Evolutionary conservation across 1,139 yeast species (phyloP), one percentile per base, ranked within the genome.

Genomic region (Candida glucosophila): DNA sequence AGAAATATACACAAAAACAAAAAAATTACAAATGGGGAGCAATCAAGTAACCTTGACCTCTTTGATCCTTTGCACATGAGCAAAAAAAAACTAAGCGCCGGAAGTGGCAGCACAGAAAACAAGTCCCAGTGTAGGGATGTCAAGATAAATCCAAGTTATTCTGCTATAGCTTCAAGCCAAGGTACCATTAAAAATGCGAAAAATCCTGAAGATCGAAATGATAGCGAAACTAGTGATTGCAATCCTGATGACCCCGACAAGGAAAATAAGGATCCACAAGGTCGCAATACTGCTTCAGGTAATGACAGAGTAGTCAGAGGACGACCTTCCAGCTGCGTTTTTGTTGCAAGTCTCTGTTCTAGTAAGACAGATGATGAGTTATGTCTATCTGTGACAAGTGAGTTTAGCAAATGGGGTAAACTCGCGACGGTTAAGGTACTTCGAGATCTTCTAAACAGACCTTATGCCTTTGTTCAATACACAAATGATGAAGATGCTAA

Each of bases 391-490:
- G 92, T 85, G 3, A 70, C 76, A 4, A 56, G 65, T 10, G 80
- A 73, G 43, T 79, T 79, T 37, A 47, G 53, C 29, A 58, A 71
- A 49, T 83, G 78, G 77, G 95, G 95, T 8, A 56, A 64, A 18
- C 57, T 81, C 22, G 60, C 74, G 5, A 58, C 79, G 12, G 94
- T 83, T n/a, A 86, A 88, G 43, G 95, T 86, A 3, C 66, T 86
- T 34, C 64, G 95, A 28, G 96, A 88, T 54, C 73, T 79, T 12
- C 61, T 73, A 17, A 80, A 81, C 47, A 67, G 95, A 22, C 97
- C 97, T 0, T 88, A 88, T 49, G 95, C 96, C 0, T 88, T 88
- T 63, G 95, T 86, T 22, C 96, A 88, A 52, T 85, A 80, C 47
- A 60, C 73, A 9, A 73, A 60, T 29, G 93, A 80, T 34, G 58